A percentile compares a stretch with the other conserved stretches of the same genome.
Conservation (phyloP, 768 basidiomycete species). For the Panellus pusillus region DNA sequence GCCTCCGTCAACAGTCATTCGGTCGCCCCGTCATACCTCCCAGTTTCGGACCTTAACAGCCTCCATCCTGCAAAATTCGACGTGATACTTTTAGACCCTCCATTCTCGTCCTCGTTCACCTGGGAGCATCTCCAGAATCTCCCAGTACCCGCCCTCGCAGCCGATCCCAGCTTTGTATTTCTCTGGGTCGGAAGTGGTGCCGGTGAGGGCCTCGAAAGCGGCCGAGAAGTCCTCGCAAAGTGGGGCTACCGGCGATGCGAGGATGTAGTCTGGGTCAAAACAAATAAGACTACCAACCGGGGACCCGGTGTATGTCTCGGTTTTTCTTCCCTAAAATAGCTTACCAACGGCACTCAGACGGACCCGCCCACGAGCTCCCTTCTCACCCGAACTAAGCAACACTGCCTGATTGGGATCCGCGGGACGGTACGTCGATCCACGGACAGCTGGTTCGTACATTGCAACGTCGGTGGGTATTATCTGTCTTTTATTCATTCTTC, state of each 20-base stretch:
- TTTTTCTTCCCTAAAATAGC: constrained; percentile 2
- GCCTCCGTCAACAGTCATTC: constrained; percentile 69
- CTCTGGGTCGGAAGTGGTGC: constrained; percentile 95
- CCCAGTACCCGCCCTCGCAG: constrained; percentile 78
- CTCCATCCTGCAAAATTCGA: constrained; percentile 79
- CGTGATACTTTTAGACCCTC: constrained; percentile 88
- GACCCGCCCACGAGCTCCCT: constrained; percentile 85
- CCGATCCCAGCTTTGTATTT: constrained; percentile 92
- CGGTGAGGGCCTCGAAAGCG: constrained; percentile 87
- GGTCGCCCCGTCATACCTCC: constrained; percentile 72
- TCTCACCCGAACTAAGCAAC: constrained; percentile 89
- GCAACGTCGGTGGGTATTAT: constrained; percentile 80
- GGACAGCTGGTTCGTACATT: constrained; percentile 97
- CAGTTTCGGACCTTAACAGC: constrained; percentile 53
- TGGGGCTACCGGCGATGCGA: constrained; percentile 97
- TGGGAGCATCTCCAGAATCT: constrained; percentile 85
- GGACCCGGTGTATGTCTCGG: constrained; percentile 67
- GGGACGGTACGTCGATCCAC: constrained; percentile 94
- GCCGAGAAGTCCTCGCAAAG: constrained; percentile 84
- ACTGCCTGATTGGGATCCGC: constrained; percentile 95
- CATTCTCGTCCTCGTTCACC: constrained; percentile 80
- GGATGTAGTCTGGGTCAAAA: constrained; percentile 98
- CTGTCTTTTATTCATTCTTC: constrained; percentile 14
- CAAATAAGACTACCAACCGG: constrained; percentile 69
- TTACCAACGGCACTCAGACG: constrained; percentile 46